Evolutionary conservation across 2,329 filamentous ascomycete species (phyloP), one percentile per base, ranked within the genome.

Genomic region (Monosporascus sp.): DNA sequence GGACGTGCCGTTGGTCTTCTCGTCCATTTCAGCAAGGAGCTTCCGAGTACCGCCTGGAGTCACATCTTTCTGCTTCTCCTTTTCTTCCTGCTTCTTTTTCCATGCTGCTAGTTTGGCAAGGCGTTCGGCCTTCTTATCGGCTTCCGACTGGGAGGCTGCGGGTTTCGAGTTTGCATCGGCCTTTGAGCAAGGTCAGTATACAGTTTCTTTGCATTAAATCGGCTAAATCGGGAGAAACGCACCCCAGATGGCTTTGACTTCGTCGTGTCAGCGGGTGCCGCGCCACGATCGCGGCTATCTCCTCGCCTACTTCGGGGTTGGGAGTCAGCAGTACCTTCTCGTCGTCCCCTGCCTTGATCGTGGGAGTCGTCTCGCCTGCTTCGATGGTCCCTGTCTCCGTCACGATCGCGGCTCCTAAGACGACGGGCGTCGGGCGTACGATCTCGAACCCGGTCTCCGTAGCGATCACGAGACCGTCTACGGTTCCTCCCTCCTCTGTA

Each of bases 11-110:
- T 76, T 82, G 50, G 82, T 80, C 71, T 83, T 90, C 67, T 83
- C 84, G 68, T 88, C 88, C 78, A 88, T 90, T 70, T 88, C 83
- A 63, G 86, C 84, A 53, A 88, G 74, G 52, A 90, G 80, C 62
- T 81, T 88, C 61, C 83, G 78, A 39, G 86, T 81, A 58, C 83
- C 85, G 54, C 81, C 82, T 41, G 82, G 77, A 50, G 83, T 83
- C 45, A 85, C 79, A 62, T 88, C 82, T 64, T 83, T 85, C 66
- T 88, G 83, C 67, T 89, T 89, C 62, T 87, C 86, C 61, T 87
- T 86, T 66, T 85, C 84, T 59, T 90, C 88, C 67, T 90, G 87
- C 72, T 92, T 93, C 71, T 90, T 88, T 73, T 96, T 96, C 92
- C 91, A 96, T 53, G 89, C 89, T 68, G 93, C 89, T 27, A 96